Evolutionary conservation across 257 asterid species (phyloP), one percentile per base, ranked within the genome.

Genomic region (Penstemon davidsonii): DNA sequence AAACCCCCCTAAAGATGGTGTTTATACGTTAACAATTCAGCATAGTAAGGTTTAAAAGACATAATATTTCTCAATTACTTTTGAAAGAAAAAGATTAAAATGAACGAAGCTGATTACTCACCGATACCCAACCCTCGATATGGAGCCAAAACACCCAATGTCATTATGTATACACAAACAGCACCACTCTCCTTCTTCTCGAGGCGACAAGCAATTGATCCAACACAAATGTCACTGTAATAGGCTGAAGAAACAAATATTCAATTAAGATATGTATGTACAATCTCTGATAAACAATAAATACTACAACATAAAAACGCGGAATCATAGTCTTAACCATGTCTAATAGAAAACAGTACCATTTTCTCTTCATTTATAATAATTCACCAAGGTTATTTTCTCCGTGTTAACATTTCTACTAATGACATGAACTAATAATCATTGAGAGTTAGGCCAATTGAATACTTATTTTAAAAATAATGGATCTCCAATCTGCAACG

Each of bases 151-250:
- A 83, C 88, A 59, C 88, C 88, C 54, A 83, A 70, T 18, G 99
- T 94, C 99, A 88, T 94, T 67, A 91, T 88, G 86, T 91, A 91
- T 60, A 87, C 88, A 55, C 96, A 81, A 67, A 85, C 68, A 64
- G 82, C 87, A 50, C 94, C 97, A 55, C 73, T 85, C 67, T 92
- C 98, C 80, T 88, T 89, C 87, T 90, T 92, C 91, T 92, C 97
- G 76, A 84, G 92, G 68, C 96, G 95, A 72, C 97, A 92, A 62
- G 98, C 98, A 66, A 92, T 87, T 13, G 96, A 84, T 63, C 98
- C 98, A 55, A 90, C 97, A 79, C 97, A 92, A 41, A 90, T 88
- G 81, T 92, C 98, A 72, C 92, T 85, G 75, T 85, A 90, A 73
- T 92, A 92, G 68, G 98, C 98, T 92, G 96, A 69, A 64, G 53